Evolutionary conservation across 257 asterid genomes (phyloP).

Genomic region (Verbena officinalis): DNA sequence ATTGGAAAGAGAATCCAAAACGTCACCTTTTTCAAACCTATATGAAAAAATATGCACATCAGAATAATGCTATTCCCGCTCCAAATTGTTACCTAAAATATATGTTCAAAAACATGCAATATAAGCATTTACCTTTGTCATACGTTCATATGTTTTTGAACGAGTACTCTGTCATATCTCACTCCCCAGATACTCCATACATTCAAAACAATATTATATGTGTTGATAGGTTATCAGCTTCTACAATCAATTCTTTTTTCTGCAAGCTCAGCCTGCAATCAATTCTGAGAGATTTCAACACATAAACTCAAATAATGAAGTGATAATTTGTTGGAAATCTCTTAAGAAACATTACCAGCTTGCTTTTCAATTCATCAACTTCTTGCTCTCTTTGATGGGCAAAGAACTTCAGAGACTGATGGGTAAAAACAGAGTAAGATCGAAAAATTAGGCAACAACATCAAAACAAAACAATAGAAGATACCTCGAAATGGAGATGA

Average conservation of each 20-base stretch:
- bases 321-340: background rate
- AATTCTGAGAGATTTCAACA: constrained; percentile 5
- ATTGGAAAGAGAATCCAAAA: no score
- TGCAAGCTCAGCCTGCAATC: constrained; percentile 47
- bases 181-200: constrained; percentile 20
- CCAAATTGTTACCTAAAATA: background rate
- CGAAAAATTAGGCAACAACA: constrained; percentile 13
- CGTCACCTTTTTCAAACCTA: no score
- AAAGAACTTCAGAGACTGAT: constrained; percentile 80
- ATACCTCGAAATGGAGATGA: constrained; percentile 7
- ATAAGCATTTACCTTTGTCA: constrained; percentile 21
- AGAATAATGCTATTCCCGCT: background rate
- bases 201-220: constrained; percentile 8
- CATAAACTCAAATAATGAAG: background rate
- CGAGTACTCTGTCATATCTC: constrained; percentile 16
- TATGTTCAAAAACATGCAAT: constrained; percentile 11
- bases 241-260: constrained; percentile 28
- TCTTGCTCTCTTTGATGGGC: constrained; percentile 66
- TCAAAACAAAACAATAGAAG: constrained; percentile 9
- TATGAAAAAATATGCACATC: no score
- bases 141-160: constrained; percentile 1
- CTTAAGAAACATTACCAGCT: constrained; percentile 56
- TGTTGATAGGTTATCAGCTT: constrained; percentile 21
- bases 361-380: constrained; percentile 48
- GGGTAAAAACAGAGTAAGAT: constrained; percentile 21